A percentile compares a stretch with the other conserved stretches of the same genome.
phyloP scores from a whole-genome alignment of 805 yeast species.

The Lipomyces starkeyi region DNA sequence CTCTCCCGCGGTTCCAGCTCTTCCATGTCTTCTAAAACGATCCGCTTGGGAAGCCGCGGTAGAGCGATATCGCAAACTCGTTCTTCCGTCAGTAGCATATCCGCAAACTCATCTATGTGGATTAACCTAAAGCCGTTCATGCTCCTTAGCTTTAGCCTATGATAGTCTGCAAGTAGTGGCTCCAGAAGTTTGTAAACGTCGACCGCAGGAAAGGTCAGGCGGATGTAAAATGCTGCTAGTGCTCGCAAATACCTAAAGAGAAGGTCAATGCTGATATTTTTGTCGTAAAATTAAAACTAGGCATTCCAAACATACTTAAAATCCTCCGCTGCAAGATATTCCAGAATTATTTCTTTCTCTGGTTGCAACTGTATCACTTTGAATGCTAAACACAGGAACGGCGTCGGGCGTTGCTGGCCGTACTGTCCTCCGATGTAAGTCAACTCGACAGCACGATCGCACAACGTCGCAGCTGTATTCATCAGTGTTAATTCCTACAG shows the following conservation, averaged over 20 bases:
- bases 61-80: slow-evolving; percentile 76
- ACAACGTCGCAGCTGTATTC: slow-evolving; percentile 51
- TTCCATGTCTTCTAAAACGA: slow-evolving; percentile 48
- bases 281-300: not conserved
- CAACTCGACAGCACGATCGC: slow-evolving; percentile 56
- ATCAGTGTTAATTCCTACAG: not conserved
- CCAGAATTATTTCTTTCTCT: slow-evolving; percentile 57
- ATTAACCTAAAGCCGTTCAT: slow-evolving; percentile 50
- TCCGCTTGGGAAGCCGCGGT: slow-evolving; percentile 60
- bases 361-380: slow-evolving; percentile 82
- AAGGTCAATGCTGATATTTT: not conserved
- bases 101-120: slow-evolving; percentile 78
- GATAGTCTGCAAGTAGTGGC: slow-evolving; percentile 64
- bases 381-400: slow-evolving; percentile 76
- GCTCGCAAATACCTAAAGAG: slow-evolving; percentile 58
- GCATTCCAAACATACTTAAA: slow-evolving; percentile 59
- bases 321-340: slow-evolving; percentile 63
- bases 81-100: slow-evolving; percentile 59
- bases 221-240: slow-evolving; percentile 65
- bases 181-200: slow-evolving; percentile 60
- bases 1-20: slow-evolving; percentile 45
- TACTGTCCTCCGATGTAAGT: slow-evolving; percentile 65
- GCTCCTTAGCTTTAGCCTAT: slow-evolving; percentile 65
- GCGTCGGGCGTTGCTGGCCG: slow-evolving; percentile 63
- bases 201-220: slow-evolving; percentile 53